Evolutionary conservation across 2,329 filamentous ascomycete species (phyloP).

Genomic region (Colletotrichum paranaense): DNA sequence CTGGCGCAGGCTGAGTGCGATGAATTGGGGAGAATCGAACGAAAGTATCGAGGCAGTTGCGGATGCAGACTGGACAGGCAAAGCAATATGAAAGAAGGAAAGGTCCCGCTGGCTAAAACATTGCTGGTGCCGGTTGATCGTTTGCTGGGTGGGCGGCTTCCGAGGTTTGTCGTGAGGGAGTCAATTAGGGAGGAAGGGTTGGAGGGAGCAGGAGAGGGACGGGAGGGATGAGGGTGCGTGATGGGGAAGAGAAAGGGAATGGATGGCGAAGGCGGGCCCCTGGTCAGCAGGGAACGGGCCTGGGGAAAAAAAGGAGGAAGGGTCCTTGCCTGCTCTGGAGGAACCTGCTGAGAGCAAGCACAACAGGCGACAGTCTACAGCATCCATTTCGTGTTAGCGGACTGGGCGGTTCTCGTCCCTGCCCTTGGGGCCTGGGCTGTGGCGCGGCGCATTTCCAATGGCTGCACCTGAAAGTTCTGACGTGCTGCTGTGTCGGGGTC

Average conservation of each 20-base stretch:
- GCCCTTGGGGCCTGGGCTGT: neutral
- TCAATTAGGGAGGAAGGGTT: conserved; percentile 14
- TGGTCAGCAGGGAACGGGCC: conserved; percentile 28
- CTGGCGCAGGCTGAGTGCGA: neutral
- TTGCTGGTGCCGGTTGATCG: conserved; percentile 20
- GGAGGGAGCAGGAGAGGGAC: conserved; percentile 30
- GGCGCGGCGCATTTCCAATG: conserved; percentile 6
- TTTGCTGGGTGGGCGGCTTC: conserved; percentile 15
- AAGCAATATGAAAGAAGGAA: conserved; percentile 15
- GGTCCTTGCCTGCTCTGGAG: conserved; percentile 22
- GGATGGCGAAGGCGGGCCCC: conserved; percentile 16
- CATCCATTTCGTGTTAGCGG: conserved; percentile 19
- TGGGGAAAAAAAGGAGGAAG: conserved; percentile 31
- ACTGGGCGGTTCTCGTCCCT: conserved; percentile 1
- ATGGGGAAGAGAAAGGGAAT: conserved; percentile 25
- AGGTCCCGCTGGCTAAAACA: conserved; percentile 26
- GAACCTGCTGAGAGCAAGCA: neutral
- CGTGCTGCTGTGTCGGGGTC: conserved; percentile 12
- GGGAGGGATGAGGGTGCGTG: conserved; percentile 31
- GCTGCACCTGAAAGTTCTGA: conserved; percentile 18
- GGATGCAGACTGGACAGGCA: conserved; percentile 3
- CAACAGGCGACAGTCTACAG: neutral
- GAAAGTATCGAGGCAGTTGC: conserved; percentile 27
- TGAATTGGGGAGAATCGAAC: conserved; percentile 3
- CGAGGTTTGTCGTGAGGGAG: conserved; percentile 14